Evolutionary conservation across 2,329 filamentous ascomycete genomes (phyloP), one percentile per base, ranked within the genome.

Genomic region (Colletotrichum musae): DNA sequence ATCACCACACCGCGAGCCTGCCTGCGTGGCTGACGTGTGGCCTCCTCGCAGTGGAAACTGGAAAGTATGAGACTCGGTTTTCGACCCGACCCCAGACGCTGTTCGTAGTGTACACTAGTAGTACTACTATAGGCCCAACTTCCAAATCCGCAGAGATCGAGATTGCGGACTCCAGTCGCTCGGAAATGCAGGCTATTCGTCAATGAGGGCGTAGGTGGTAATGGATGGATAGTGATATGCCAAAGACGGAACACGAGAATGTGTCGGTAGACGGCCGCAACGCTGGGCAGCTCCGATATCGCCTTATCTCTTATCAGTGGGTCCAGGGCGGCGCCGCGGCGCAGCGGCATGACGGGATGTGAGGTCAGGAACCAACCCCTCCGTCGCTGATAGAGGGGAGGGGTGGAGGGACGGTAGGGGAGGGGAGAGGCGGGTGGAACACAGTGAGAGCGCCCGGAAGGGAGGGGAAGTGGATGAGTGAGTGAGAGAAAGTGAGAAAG

Each of bases 251-350:
- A 36, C 43, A 58, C 32, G 18, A 50, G 50, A 52, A 58, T 21
- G 39, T 47, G 47, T 59, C 24, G 43, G 47, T 59, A n/a, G 43
- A 66, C 66, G 61, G 62, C 48, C 62, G 62, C 21, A 24, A 24
- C 3, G 21, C 18, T 18, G 18, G 18, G 18, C 61, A 66, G 43
- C 32, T 66, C 61, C 66, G 66, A 66, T 69, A 51, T 60, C 66
- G 61, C 66, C 32, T 69, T 69, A 66, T 69, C 66, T 69, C 66
- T 69, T 69, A 69, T 69, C 66, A 60, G 54, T 41, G 61, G 56
- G 56, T 9, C 32, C 32, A 36, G 45, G 26, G 57, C 57, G n/a
- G 45, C n/a, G 45, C 32, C 28, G 41, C 41, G 39, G 43, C 43
- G 47, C 58, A 26, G 48, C 58, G 59, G 50, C 59, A 36, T 62